Base-by-base conservation (phyloP, 2,329 filamentous ascomycete species). In the Venturia effusa region DNA sequence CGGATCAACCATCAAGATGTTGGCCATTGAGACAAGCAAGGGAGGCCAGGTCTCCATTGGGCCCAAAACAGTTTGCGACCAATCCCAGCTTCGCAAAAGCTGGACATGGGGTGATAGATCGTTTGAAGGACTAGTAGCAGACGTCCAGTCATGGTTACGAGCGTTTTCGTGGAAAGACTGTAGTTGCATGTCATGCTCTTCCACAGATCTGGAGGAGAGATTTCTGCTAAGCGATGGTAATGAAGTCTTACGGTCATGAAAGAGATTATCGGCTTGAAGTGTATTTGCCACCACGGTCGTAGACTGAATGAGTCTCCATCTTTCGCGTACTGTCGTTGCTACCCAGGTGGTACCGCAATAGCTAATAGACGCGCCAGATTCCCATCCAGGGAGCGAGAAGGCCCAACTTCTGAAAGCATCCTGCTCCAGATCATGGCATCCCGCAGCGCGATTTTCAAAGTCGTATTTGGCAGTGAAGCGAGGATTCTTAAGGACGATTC, bases 1-100 rank as follows among this genome's bases (percentile, higher is more conserved):
- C 13, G 87, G 86, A 65, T 83, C 86, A 11, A 81, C 85, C 84
- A 89, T 87, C 66, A 89, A 79, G 64, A 88, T 73, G 70, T 87
- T 88, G n/a, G 84, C 82, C 81, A 88, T 85, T 64, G 79, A 80
- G 63, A 86, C 81, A 63, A 89, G 59, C 24, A 39, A 30, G 17
- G 57, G 41, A 39, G 63, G 61, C 63, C 63, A 64, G n/a, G 11
- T 48, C 27, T 62, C 37, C 37, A 64, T 45, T 17, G 63, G 41
- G 6, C 63, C 63, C 19, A 61, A 55, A 5, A 59, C 24, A n/a
- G 57, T 64, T 19, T 39, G 54, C 22, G 63, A 37, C 63, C 63
- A 64, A 24, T 64, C 63, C 57, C 40, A 54, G n/a, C 61, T 55
- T 24, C 57, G 55, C 11, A 61, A n/a, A 22, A 61, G 55, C 24